Conservation (phyloP, 2,329 filamentous ascomycete species). For the Camillea tinctor region DNA sequence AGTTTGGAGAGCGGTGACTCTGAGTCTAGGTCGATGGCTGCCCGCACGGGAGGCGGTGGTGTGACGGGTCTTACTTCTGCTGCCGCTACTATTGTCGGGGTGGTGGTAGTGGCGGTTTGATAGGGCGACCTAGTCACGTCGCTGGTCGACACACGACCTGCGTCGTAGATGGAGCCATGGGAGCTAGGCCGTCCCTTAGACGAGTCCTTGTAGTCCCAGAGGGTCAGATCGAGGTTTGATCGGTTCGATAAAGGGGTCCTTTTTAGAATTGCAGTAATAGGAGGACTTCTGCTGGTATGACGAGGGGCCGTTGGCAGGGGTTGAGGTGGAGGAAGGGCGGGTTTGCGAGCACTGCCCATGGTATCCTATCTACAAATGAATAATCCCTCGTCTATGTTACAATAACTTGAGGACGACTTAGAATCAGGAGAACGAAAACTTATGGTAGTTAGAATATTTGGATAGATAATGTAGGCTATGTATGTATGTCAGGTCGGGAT, state of each 20-base stretch:
- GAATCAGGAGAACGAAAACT: constrained; percentile 2
- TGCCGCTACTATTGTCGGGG: no score
- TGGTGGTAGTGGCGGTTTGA: constrained; percentile 12
- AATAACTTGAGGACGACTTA: background rate
- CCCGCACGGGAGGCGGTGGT: constrained; percentile 6
- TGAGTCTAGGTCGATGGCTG: constrained; percentile 23
- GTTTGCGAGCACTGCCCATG: constrained; percentile 17
- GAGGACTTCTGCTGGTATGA: background rate
- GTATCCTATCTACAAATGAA: constrained; percentile 3
- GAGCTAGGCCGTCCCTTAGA: constrained; percentile 37
- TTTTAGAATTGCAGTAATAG: constrained; percentile 4
- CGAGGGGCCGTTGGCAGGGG: background rate
- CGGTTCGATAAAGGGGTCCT: constrained; percentile 27
- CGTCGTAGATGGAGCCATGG: constrained; percentile 38
- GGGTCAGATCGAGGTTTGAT: constrained; percentile 24
- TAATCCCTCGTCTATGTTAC: background rate
- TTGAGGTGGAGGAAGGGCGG: background rate
- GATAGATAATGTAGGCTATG: background rate
- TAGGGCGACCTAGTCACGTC: constrained; percentile 27
- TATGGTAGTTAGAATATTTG: constrained; percentile 5
- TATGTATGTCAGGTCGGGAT: background rate
- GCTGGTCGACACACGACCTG: constrained; percentile 33
- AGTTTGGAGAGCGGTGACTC: constrained; percentile 31
- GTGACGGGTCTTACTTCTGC: constrained; percentile 13
- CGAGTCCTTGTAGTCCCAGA: constrained; percentile 37